phyloP scores from a whole-genome alignment of 192 early-diverging fungal species.

The Chytriomyces sp. region DNA sequence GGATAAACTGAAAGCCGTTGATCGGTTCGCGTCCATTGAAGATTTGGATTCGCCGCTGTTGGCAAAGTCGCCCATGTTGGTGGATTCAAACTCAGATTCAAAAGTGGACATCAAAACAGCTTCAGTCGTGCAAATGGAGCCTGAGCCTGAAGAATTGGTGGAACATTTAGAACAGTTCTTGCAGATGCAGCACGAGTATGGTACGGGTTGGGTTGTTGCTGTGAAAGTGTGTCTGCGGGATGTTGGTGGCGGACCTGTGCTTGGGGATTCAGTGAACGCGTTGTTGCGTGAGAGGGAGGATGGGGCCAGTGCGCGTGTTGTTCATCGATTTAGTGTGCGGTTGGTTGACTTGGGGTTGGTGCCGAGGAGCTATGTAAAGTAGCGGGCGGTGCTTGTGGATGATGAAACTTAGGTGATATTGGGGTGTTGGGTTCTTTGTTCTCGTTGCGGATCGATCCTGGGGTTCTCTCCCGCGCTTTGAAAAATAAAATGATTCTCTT shows the following conservation, averaged over 20 bases:
- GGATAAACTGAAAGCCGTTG: neutral
- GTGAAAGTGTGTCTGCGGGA: constrained; percentile 5
- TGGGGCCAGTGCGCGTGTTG: neutral
- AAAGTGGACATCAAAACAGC: neutral
- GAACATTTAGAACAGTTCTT: constrained; percentile 3
- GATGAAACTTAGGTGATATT: too few relatives aligned
- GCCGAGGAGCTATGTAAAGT: constrained; percentile 2
- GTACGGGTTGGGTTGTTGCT: constrained; percentile 18
- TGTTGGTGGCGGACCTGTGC: constrained; percentile 1
- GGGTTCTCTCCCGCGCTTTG: too few relatives aligned
- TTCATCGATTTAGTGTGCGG: constrained; percentile 6
- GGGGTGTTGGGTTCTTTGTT: too few relatives aligned
- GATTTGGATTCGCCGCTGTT: neutral
- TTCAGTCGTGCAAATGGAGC: neutral
- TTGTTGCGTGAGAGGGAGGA: neutral
- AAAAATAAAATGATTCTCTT: too few relatives aligned
- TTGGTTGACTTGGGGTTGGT: constrained; percentile 15
- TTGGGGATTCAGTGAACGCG: neutral
- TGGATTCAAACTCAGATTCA: neutral
- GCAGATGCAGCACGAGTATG: constrained; percentile 22
- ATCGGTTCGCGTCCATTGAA: constrained; percentile 28
- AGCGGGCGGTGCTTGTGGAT: neutral
- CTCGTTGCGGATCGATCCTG: too few relatives aligned
- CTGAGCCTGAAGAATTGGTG: neutral
- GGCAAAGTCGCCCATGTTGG: neutral